Evolutionary conservation across 177 flowering plant genomes (phyloP), one percentile per base, ranked within the genome.

Genomic region (Vitis hybrid): DNA sequence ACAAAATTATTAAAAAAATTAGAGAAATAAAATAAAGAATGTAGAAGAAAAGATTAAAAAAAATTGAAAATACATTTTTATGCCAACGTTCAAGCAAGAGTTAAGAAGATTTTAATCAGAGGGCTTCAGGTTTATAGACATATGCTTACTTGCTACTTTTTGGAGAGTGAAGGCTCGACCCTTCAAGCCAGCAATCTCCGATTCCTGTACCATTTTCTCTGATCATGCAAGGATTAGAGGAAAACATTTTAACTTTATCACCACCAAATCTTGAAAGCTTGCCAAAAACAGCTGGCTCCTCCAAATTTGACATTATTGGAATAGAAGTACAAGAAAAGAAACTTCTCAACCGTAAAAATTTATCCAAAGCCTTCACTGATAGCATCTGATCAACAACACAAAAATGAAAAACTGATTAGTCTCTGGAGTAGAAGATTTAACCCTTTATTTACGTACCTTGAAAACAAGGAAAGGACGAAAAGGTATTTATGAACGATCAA

Each of bases 141-240:
- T 24, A 12, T 46, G 11, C 62, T 58, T 68, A 68, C 70, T 68
- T 68, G 64, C 30, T 32, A 48, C n/a, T 68, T 48, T 68, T 35
- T 1, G 15, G 46, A 48, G 70, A 57, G 32, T 1, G 32, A 24
- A 12, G 46, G 6, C 18, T 59, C 46, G 56, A 21, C 35, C 32
- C 49, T n/a, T 59, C 30, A 21, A 48, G 1, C 4, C 56, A 40
- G 52, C 19, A 13, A 56, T 15, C 46, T 48, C 16, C 24, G 8
- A n/a, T 21, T 48, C 46, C 52, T 11, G 50, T 11, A 5, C 13
- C 56, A 64, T 46, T 56, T 32, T 32, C 19, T 67, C 9, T 21
- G 16, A n/a, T 11, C 51, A 12, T 11, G n/a, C 1, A 16, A 16
- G 19, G 21, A 40, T 40, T 40, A 40, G 48, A 40, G 48, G 48